These are phyloP conservation scores for Suhomyces anneliseae DNA, from an alignment of 1,139 yeast species.

Conservation along the genomic window DNA sequence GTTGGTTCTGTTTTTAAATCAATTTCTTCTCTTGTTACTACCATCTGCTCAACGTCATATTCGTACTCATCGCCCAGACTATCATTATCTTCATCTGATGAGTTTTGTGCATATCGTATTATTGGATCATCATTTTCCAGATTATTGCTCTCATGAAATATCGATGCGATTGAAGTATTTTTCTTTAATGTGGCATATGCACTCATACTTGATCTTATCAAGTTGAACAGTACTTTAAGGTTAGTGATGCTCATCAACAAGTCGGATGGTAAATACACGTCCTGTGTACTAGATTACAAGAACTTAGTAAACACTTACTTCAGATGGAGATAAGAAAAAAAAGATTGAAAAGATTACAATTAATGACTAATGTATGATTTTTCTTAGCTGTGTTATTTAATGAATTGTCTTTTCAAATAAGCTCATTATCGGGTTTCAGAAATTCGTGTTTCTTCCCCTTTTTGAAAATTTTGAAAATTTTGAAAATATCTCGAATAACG, in stretches of 20 bases:
- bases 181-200: constrained; percentile 53
- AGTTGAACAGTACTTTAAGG: neutral
- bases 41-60: neutral
- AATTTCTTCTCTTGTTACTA: constrained; percentile 12
- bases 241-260: neutral
- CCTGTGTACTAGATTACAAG: neutral
- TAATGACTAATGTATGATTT: too few relatives aligned
- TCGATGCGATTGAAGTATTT: constrained; percentile 13
- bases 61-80: constrained; percentile 12
- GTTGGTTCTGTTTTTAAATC: constrained; percentile 20
- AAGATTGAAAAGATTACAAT: too few relatives aligned
- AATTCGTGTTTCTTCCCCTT: too few relatives aligned
- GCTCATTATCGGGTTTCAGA: too few relatives aligned
- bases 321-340: too few relatives aligned
- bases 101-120: constrained; percentile 24
- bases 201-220: constrained; percentile 30
- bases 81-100: constrained; percentile 26
- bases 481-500: too few relatives aligned
- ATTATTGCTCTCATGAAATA: constrained; percentile 17
- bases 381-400: too few relatives aligned
- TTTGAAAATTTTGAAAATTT: too few relatives aligned
- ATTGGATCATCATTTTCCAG: constrained; percentile 19
- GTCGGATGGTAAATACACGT: neutral
- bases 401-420: too few relatives aligned
- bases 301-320: neutral